phyloP scores from a whole-genome alignment of 768 basidiomycete species.

The Amylocystis lapponica region DNA sequence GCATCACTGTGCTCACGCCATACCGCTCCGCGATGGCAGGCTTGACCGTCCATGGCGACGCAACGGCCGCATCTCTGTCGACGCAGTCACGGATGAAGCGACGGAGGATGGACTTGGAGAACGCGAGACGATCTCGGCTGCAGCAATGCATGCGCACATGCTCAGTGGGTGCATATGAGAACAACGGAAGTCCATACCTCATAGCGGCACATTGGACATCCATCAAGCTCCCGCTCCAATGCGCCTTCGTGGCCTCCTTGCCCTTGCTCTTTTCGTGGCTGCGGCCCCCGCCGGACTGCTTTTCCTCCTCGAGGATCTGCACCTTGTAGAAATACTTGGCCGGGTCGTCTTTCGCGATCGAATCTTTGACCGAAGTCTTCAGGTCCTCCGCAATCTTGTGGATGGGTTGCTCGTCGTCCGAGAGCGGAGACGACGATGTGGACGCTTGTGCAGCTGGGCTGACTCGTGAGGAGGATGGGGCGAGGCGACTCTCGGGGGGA shows the following conservation, averaged over 20 bases:
- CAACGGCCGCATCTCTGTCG: conserved; percentile 85
- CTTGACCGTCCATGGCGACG: conserved; percentile 96
- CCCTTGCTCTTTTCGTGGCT: conserved; percentile 47
- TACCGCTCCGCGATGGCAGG: conserved; percentile 76
- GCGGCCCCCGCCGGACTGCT: conserved; percentile 61
- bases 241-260: conserved; percentile 45
- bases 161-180: neutral
- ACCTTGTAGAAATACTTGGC: conserved; percentile 83
- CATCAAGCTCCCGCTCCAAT: conserved; percentile 71
- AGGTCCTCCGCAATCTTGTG: conserved; percentile 81
- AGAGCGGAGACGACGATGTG: conserved; percentile 28
- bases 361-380: conserved; percentile 66
- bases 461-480: conserved; percentile 1
- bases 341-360: conserved; percentile 69
- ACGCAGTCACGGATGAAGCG: conserved; percentile 96
- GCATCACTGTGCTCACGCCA: conserved; percentile 81
- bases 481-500: conserved; percentile 41
- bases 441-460: conserved; percentile 22
- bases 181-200: conserved; percentile 48
- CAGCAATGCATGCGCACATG: conserved; percentile 1
- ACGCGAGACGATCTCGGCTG: conserved; percentile 92
- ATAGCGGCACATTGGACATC: conserved; percentile 78
- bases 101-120: conserved; percentile 95
- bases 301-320: conserved; percentile 70
- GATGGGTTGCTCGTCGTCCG: conserved; percentile 37